Conservation (phyloP, 1,284 basidiomycete species). For the Trichosporon faecale region DNA sequence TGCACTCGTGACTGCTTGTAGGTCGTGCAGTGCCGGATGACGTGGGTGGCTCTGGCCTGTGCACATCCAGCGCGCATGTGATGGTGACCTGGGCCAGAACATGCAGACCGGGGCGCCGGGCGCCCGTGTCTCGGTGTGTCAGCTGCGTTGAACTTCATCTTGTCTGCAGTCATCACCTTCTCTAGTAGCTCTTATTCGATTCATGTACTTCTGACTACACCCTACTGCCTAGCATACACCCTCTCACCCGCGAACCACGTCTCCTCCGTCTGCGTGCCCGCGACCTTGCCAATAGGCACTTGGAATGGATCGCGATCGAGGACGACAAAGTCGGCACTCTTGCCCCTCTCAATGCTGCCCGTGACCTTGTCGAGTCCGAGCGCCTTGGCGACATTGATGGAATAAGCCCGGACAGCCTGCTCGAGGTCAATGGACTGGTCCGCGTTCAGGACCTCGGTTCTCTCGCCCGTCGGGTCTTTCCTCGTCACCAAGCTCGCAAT, state of each 20-base stretch:
- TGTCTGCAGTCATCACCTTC: too few species aligned
- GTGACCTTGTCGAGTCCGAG: constrained; percentile 9
- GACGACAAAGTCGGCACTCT: constrained; percentile 15
- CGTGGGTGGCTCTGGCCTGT: neutral
- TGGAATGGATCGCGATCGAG: constrained; percentile 12
- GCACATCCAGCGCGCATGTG: too few species aligned
- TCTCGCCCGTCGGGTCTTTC: neutral
- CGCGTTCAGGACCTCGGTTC: neutral
- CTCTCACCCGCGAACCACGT: constrained; percentile 14
- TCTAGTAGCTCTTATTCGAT: too few species aligned
- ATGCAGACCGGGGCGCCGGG: too few species aligned
- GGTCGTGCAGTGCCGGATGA: neutral
- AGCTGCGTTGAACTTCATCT: too few species aligned
- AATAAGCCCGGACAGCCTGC: constrained; percentile 8
- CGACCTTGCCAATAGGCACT: constrained; percentile 3
- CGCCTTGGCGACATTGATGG: constrained; percentile 12
- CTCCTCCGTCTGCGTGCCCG: constrained; percentile 1
- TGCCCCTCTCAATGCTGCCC: constrained; percentile 2
- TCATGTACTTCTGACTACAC: neutral
- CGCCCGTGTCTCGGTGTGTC: too few species aligned
- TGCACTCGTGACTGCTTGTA: neutral
- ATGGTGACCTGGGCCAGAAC: too few species aligned
- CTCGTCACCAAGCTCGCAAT: constrained; percentile 9
- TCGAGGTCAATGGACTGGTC: neutral
- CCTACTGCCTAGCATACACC: neutral